Evolutionary conservation across 495 filamentous ascomycete genomes (phyloP), one percentile per base, ranked within the genome.

Genomic region (Daldinia grandis): DNA sequence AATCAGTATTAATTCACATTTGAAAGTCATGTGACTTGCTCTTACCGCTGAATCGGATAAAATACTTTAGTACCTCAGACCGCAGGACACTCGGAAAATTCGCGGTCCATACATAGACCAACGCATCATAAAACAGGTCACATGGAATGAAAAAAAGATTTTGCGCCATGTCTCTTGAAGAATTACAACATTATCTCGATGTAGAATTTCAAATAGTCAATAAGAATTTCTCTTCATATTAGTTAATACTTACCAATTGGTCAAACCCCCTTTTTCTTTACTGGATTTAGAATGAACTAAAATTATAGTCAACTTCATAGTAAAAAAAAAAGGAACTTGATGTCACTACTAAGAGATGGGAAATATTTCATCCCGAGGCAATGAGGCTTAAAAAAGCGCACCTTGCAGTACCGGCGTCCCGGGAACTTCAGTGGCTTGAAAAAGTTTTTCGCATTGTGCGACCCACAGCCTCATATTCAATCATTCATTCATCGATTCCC

Each of bases 341-440:
- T 47, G 17, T 47, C n/a, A 19, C 42, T 12, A 21, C 35, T 2
- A 35, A 35, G 12, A 35, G 2, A 19, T n/a, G 37, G 17, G n/a
- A 69, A 51, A 51, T 61, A 70, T 57, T 37, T 24, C 40, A 54
- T 55, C 67, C 67, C 40, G 17, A 60, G 56, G 61, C 61, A 65
- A 55, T 70, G 67, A 70, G 67, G 67, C 67, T 70, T 70, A 70
- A 65, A 69, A 60, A 40, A 28, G 21, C 47, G 54, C 53, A 59
- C 35, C 60, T 17, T 47, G 60, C 33, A 35, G 58, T 62, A 15
- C 40, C 31, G 40, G 40, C 60, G 42, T 63, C 6, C 30, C 24
- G 19, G n/a, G 42, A 53, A 61, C 56, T 15, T 66, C 53, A 66
- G 31, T 63, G 68, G 17, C 58, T 33, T 35, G 37, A 61, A 56